Evolutionary conservation across 164 flowering plant species (phyloP).

Genomic region (Sextonia rubra): DNA sequence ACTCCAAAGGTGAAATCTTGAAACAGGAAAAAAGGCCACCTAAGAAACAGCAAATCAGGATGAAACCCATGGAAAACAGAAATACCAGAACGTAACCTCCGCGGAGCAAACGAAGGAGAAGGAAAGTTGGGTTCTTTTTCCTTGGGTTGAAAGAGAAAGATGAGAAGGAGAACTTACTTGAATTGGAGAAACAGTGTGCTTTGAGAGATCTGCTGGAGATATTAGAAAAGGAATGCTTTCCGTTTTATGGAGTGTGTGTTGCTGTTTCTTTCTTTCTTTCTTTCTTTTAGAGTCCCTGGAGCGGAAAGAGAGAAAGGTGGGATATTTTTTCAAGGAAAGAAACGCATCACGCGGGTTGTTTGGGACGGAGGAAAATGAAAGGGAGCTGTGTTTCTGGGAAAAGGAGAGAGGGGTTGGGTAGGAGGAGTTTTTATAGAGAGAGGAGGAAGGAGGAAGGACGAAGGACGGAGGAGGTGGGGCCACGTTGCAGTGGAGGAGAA

Average conservation of each 20-base stretch:
- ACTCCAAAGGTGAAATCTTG: neutral
- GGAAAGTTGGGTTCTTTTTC: neutral
- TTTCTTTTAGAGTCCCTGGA: too few relatives aligned
- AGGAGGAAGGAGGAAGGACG: too few relatives aligned
- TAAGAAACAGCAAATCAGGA: too few relatives aligned
- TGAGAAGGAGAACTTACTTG: neutral
- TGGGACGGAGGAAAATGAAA: neutral
- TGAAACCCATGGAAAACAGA: too few relatives aligned
- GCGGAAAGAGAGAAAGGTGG: too few relatives aligned
- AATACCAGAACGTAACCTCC: neutral
- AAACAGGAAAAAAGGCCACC: neutral
- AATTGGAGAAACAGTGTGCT: neutral
- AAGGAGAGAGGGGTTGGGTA: neutral
- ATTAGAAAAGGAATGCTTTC: neutral
- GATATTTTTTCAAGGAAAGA: too few relatives aligned
- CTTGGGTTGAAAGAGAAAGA: neutral
- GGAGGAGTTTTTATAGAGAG: neutral
- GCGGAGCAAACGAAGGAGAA: neutral
- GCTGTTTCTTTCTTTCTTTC: too few relatives aligned
- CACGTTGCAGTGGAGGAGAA: neutral
- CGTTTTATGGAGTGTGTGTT: too few relatives aligned
- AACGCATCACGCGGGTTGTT: too few relatives aligned
- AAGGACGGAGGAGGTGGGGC: neutral
- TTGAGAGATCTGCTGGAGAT: neutral
- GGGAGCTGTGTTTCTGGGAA: neutral